Percentiles rank a stretch among this genome's conserved stretches.
Conservation (phyloP, 2,329 filamentous ascomycete genomes). For the Massarina eburnea region DNA sequence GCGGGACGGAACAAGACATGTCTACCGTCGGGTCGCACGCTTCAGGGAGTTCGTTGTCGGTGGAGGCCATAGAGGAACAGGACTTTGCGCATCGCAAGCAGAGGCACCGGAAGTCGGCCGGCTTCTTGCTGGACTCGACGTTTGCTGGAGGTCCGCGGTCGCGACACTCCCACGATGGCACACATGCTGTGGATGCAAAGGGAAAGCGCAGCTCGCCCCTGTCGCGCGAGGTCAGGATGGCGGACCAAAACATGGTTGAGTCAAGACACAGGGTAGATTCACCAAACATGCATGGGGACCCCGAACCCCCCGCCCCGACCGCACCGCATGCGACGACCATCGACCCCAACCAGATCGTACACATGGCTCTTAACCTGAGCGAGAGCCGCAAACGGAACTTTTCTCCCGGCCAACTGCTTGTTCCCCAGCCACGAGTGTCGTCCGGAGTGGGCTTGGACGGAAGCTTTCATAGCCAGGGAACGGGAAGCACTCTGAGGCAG, state of each 20-base stretch:
- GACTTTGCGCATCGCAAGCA: conserved; percentile 37
- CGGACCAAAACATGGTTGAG: conserved; percentile 9
- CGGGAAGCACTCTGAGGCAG: conserved; percentile 63
- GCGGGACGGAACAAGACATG: conserved; percentile 26
- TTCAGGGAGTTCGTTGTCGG: conserved; percentile 19
- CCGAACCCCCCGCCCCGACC: conserved; percentile 10
- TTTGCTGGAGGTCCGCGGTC: conserved; percentile 30
- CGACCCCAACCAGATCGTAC: conserved; percentile 87
- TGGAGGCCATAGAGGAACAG: conserved; percentile 29
- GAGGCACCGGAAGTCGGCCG: conserved; percentile 39
- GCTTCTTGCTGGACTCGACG: conserved; percentile 50
- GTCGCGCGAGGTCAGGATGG: conserved; percentile 17
- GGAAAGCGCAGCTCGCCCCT: conserved; percentile 42
- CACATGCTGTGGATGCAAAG: conserved; percentile 33
- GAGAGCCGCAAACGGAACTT: conserved; percentile 71
- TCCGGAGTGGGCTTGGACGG: conserved; percentile 47
- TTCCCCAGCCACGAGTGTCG: conserved; percentile 49
- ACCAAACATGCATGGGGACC: conserved; percentile 8
- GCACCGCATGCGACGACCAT: conserved; percentile 57
- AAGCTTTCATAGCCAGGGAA: conserved; percentile 45
- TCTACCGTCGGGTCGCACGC: conserved; percentile 16
- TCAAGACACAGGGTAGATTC: conserved; percentile 7
- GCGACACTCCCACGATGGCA: conserved; percentile 28
- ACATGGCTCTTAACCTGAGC: conserved; percentile 85
- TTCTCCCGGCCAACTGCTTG: conserved; percentile 58